Evolutionary conservation across 1,284 basidiomycete genomes (phyloP).

Genomic region (Ustilago lituana): DNA sequence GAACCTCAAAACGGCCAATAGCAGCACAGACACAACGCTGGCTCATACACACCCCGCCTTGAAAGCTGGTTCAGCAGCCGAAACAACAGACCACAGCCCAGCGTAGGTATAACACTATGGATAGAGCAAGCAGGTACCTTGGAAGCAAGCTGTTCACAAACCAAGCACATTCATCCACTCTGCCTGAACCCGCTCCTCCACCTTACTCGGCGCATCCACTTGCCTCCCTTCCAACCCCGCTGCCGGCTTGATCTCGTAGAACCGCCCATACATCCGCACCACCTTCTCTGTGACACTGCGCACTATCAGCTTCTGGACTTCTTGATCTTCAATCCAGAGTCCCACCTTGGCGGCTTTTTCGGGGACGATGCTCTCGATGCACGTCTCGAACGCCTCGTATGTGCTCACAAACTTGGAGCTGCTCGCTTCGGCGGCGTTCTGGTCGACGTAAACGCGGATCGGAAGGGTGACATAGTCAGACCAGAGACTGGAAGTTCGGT

Average conservation of each 20-base stretch:
- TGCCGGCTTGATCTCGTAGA: constrained; percentile 6
- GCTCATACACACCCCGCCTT: too few relatives aligned
- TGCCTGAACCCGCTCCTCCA: constrained; percentile 13
- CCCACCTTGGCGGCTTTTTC: constrained; percentile 24
- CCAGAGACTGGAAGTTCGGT: constrained; percentile 18
- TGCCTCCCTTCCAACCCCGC: neutral
- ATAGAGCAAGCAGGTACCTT: too few relatives aligned
- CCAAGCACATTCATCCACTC: too few relatives aligned
- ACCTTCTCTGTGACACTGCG: constrained; percentile 2
- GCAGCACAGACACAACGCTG: too few relatives aligned
- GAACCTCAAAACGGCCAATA: too few relatives aligned
- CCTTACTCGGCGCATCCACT: neutral
- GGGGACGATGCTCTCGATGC: constrained; percentile 24
- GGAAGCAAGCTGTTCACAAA: too few relatives aligned
- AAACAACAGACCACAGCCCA: too few relatives aligned
- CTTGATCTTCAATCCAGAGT: constrained; percentile 36
- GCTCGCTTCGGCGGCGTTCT: constrained; percentile 3
- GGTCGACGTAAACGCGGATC: constrained; percentile 35
- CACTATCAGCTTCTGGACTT: constrained; percentile 28
- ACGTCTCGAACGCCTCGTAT: constrained; percentile 35
- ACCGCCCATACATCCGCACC: constrained; percentile 4
- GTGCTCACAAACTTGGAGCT: constrained; percentile 21
- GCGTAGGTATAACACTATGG: too few relatives aligned
- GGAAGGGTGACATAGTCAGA: constrained; percentile 29
- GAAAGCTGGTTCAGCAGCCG: too few relatives aligned